Evolutionary conservation across 2,329 filamentous ascomycete species (phyloP), one percentile per base, ranked within the genome.

Genomic region (Penicillium janthinellum): DNA sequence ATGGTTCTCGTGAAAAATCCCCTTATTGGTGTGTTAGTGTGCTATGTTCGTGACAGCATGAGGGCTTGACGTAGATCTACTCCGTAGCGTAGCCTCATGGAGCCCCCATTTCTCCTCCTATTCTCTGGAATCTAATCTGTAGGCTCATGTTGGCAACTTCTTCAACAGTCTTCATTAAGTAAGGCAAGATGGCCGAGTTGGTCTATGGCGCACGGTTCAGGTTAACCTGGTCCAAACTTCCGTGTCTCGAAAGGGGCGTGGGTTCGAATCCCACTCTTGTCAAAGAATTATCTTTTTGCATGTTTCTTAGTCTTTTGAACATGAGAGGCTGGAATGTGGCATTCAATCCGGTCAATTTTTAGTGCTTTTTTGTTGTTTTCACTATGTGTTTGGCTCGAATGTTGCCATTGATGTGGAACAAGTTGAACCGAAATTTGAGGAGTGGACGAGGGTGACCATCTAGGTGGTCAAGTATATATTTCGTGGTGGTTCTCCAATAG

Each of bases 161-260:
- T 15, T 7, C 5, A 2, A 1, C 1, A 4, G 10, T 5, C 45
- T 38, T 17, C 41, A 57, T 42, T 34, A 37, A 28, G 44, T 41
- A 39, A 39, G 68, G 68, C 67, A 71, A 71, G 68, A 71, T 71
- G 68, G 68, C 68, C 68, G 68, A 71, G 68, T 69, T 69, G 68
- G 68, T 71, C 68, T 59, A 71, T 69, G 68, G 68, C 68, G 68
- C 58, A 62, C 59, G 64, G 64, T 65, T 65, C 64, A 65, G 64
- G 64, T 57, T 57, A 48, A 65, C 64, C 64, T 65, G 64, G 60
- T 64, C 61, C 61, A 64, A 35, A 59, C 41, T 60, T 65, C 64
- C 64, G 59, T 62, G 58, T 65, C 64, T 65, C 64, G 64, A 59
- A 58, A 58, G 64, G 64, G 64, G 64, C 64, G 64, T 64, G 64